Conservation (phyloP, 768 basidiomycete species). For the Trametopsis cervina region DNA sequence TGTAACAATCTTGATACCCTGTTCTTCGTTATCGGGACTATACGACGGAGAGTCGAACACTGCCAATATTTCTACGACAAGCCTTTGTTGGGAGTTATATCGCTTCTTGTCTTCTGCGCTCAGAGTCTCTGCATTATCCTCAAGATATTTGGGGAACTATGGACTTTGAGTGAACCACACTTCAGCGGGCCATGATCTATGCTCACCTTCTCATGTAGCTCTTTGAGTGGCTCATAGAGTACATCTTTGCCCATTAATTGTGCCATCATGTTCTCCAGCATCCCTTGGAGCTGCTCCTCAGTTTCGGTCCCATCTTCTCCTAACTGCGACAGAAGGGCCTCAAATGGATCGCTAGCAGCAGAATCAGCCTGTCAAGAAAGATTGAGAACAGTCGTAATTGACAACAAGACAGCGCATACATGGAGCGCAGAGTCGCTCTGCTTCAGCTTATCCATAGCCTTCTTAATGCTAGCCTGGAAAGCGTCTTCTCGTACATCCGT, state of each 20-base stretch:
- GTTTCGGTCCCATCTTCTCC: slow-evolving; percentile 29
- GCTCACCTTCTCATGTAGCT: slow-evolving; percentile 62
- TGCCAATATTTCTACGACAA: slow-evolving; percentile 51
- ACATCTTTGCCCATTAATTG: slow-evolving; percentile 78
- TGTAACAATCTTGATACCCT: slow-evolving; percentile 43
- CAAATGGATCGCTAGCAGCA: slow-evolving; percentile 28
- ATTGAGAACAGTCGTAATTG: neutral
- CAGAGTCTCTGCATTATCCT: slow-evolving; percentile 44
- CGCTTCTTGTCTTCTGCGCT: slow-evolving; percentile 52
- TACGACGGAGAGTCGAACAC: slow-evolving; percentile 61
- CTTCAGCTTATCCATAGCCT: slow-evolving; percentile 69
- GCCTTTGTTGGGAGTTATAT: slow-evolving; percentile 53
- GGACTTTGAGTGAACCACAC: neutral
- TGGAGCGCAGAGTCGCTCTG: slow-evolving; percentile 54
- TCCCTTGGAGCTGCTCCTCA: slow-evolving; percentile 46
- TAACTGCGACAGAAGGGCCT: slow-evolving; percentile 47
- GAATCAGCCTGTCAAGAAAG: neutral
- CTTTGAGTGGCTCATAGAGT: slow-evolving; percentile 82
- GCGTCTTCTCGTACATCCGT: slow-evolving; percentile 23
- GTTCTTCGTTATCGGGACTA: slow-evolving; percentile 44
- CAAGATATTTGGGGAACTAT: slow-evolving; percentile 76
- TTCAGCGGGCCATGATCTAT: too few relatives aligned
- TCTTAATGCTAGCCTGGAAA: slow-evolving; percentile 66
- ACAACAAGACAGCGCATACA: slow-evolving; percentile 27
- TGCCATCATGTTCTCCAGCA: slow-evolving; percentile 78